Evolutionary conservation across 2,329 filamentous ascomycete species (phyloP).

Genomic region (Paecilomyces sp.): DNA sequence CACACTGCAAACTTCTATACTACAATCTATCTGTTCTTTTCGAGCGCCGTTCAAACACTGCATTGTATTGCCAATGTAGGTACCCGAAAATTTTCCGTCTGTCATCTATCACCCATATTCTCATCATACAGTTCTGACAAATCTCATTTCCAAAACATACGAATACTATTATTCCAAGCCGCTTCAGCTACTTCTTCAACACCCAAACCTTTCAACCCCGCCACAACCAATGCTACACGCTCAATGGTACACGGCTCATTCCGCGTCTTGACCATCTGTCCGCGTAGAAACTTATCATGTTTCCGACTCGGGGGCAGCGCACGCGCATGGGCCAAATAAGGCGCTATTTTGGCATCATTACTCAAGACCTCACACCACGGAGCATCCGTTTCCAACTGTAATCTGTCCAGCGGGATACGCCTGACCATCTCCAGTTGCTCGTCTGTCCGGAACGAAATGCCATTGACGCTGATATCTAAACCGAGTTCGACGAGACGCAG

Average conservation of each 20-base stretch:
- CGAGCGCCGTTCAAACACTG: no score
- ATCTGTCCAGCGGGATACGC: conserved; percentile 30
- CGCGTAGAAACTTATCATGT: conserved; percentile 42
- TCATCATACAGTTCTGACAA: neutral
- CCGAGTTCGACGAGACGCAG: conserved; percentile 27
- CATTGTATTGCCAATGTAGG: neutral
- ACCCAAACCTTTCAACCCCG: conserved; percentile 39
- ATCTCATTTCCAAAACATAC: conserved; percentile 22
- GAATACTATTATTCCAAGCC: conserved; percentile 30
- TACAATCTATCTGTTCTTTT: neutral
- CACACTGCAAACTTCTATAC: no score
- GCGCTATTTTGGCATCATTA: conserved; percentile 30
- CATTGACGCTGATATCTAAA: conserved; percentile 44
- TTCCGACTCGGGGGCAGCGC: conserved; percentile 39
- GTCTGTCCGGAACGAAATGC: conserved; percentile 38
- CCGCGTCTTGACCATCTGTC: conserved; percentile 40
- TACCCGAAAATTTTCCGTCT: neutral
- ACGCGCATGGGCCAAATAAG: conserved; percentile 34
- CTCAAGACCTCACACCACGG: conserved; percentile 41
- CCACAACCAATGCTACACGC: conserved; percentile 42
- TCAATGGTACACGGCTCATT: conserved; percentile 47
- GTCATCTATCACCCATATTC: neutral
- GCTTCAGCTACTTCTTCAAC: conserved; percentile 38
- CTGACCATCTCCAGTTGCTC: conserved; percentile 38
- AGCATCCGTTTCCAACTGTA: conserved; percentile 45